A percentile compares a stretch with the other conserved stretches of the same genome.
Conservation (phyloP, 495 filamentous ascomycete species). For the Cercophora sp. region DNA sequence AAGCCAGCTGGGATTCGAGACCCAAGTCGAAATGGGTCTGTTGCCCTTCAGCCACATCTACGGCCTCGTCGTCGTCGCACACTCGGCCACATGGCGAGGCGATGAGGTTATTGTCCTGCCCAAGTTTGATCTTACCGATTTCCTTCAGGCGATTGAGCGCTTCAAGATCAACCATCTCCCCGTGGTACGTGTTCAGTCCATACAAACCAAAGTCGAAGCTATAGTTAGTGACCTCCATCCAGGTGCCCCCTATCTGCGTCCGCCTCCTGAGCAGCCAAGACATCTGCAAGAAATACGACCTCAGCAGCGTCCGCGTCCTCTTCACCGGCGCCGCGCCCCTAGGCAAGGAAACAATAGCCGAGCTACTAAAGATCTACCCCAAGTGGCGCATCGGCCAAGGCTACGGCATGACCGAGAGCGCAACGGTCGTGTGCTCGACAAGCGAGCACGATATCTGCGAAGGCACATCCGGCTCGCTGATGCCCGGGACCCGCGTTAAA, state of each 20-base stretch:
- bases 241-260: slow-evolving; percentile 87
- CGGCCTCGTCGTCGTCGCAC: slow-evolving; percentile 71
- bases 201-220: too few relatives aligned
- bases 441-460: slow-evolving; percentile 63
- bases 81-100: slow-evolving; percentile 65
- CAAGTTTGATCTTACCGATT: slow-evolving; percentile 70
- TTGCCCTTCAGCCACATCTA: slow-evolving; percentile 89
- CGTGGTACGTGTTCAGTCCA: slow-evolving; percentile 45
- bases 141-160: slow-evolving; percentile 63
- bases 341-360: slow-evolving; percentile 70
- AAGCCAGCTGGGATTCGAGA: slow-evolving; percentile 38
- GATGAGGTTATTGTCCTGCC: slow-evolving; percentile 78
- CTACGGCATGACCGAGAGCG: slow-evolving; percentile 86
- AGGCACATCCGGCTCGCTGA: slow-evolving; percentile 68
- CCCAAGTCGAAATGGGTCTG: slow-evolving; percentile 66
- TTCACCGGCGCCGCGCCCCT: slow-evolving; percentile 84
- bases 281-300: slow-evolving; percentile 64
- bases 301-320: slow-evolving; percentile 61
- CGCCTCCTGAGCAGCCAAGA: slow-evolving; percentile 66
- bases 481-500: slow-evolving; percentile 64
- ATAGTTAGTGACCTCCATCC: too few relatives aligned
- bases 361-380: slow-evolving; percentile 62
- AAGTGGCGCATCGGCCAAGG: slow-evolving; percentile 68
- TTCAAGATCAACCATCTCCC: slow-evolving; percentile 69
- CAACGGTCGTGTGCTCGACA: slow-evolving; percentile 67